Conservation (phyloP, 2,329 filamentous ascomycete genomes). For the Xylaria multiplex region DNA sequence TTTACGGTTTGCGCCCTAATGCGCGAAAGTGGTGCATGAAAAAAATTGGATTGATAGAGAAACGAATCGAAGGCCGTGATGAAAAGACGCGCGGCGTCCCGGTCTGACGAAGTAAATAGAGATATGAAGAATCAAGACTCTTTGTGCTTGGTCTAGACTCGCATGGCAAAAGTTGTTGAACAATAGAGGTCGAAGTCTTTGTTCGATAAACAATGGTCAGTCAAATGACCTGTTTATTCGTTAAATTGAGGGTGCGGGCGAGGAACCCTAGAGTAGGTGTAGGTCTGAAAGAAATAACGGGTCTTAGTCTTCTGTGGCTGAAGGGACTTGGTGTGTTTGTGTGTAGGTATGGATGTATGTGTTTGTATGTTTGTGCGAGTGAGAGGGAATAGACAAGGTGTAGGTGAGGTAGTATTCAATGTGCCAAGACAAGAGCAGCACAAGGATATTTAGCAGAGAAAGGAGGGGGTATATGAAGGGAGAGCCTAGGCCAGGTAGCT, state of each 20-base stretch:
- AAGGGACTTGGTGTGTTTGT: conserved; percentile 1
- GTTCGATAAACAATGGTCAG: conserved; percentile 37
- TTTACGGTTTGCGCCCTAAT: conserved; percentile 31
- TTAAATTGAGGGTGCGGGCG: background rate
- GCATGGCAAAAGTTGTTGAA: conserved; percentile 35
- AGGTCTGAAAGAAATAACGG: conserved; percentile 25
- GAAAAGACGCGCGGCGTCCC: conserved; percentile 37
- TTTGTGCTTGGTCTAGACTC: conserved; percentile 39
- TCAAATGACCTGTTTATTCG: conserved; percentile 25
- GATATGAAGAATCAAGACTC: conserved; percentile 39
- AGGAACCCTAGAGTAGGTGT: background rate
- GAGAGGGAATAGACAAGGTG: conserved; percentile 7
- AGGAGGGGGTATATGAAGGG: conserved; percentile 13
- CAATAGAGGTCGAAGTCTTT: conserved; percentile 34
- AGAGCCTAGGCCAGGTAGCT: background rate
- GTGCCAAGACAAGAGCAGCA: conserved; percentile 33
- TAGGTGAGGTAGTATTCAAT: background rate
- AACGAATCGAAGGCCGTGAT: conserved; percentile 26
- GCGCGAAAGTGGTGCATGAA: conserved; percentile 8
- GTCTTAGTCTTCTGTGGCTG: conserved; percentile 9
- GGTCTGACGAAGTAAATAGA: conserved; percentile 38
- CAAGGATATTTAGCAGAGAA: conserved; percentile 16
- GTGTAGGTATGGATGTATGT: conserved; percentile 7
- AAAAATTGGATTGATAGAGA: conserved; percentile 25
- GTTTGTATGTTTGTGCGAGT: conserved; percentile 1